Conservation (phyloP, 1,284 basidiomycete genomes). For the Erythrobasidium hasegawianum region DNA sequence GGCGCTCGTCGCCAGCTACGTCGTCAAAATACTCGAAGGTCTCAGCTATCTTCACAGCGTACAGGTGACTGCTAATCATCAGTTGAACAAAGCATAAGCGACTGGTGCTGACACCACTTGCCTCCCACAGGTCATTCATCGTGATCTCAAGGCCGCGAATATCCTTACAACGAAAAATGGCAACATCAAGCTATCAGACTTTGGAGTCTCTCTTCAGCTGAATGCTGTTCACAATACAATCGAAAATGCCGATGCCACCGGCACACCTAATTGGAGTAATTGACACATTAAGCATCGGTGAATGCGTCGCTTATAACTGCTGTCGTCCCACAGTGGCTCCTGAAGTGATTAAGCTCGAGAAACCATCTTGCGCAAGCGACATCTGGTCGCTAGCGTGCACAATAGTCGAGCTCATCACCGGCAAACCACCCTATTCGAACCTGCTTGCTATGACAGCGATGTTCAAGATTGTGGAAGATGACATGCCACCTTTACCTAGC, state of each 20-base stretch:
- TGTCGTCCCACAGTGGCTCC: constrained; percentile 79
- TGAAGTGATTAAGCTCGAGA: constrained; percentile 74
- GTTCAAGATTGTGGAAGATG: constrained; percentile 92
- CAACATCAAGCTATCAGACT: constrained; percentile 66
- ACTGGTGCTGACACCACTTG: too few relatives aligned
- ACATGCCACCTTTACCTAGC: constrained; percentile 76
- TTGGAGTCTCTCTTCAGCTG: constrained; percentile 56
- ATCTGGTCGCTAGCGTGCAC: constrained; percentile 94
- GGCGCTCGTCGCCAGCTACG: constrained; percentile 78
- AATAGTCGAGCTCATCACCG: constrained; percentile 86
- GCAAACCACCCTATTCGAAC: constrained; percentile 83
- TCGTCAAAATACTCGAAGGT: constrained; percentile 88
- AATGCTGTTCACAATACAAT: constrained; percentile 48
- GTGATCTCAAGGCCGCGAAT: constrained; percentile 58
- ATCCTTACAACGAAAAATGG: constrained; percentile 59
- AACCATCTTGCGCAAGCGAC: constrained; percentile 57
- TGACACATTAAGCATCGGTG: too few relatives aligned
- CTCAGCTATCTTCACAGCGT: constrained; percentile 77
- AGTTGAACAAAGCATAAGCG: too few relatives aligned
- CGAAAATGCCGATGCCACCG: constrained; percentile 60
- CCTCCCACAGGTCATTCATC: constrained; percentile 52
- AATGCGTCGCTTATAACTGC: too few relatives aligned
- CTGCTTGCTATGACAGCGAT: constrained; percentile 54
- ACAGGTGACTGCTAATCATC: too few relatives aligned
- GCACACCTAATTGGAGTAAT: constrained; percentile 89